Evolutionary conservation across 768 basidiomycete genomes (phyloP), one percentile per base, ranked within the genome.

Genomic region (Tulasnella sp.): DNA sequence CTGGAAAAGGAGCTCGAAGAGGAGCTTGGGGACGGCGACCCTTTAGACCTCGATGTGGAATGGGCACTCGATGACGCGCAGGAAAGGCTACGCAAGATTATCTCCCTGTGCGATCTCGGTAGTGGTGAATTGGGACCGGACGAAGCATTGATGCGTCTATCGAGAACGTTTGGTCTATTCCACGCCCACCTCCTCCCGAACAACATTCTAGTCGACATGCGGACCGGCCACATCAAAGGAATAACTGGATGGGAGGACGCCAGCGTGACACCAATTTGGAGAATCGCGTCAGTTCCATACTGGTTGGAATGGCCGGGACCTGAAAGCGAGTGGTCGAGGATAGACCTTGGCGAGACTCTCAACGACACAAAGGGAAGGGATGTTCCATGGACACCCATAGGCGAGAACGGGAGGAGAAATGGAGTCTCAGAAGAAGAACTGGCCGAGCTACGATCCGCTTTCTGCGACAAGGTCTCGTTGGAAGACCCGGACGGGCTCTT

Each of bases 101-200:
- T 73, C 22, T 45, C 37, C 11, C 52, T 73, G 22, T 49, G 72
- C 52, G 45, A 73, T n/a, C 42, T 73, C 36, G 72, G 72, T 22
- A 73, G 72, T 17, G 72, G 72, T 25, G 72, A 73, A 29, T 31
- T 73, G 1, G 72, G 72, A 17, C 72, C 72, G 11, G 72, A 54
- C 40, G 42, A 73, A 37, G 37, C 36, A n/a, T 52, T 45, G 19
- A 36, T 36, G 19, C 40, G 25, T 4, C 22, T 73, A 11, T 73
- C 72, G 38, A 40, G 52, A 37, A 73, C 72, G 36, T 73, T 73
- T n/a, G 72, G 72, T 25, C 49, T 73, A 22, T 49, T 73, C 42
- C 72, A 73, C 72, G 72, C 72, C 72, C 40, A 73, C 36, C 72
- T 73, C 17, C 72, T 73, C 36, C 72, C 72, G 15, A n/a, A 73